Evolutionary conservation across 306 rosid species (phyloP).

Genomic region (Vigna trinervia): DNA sequence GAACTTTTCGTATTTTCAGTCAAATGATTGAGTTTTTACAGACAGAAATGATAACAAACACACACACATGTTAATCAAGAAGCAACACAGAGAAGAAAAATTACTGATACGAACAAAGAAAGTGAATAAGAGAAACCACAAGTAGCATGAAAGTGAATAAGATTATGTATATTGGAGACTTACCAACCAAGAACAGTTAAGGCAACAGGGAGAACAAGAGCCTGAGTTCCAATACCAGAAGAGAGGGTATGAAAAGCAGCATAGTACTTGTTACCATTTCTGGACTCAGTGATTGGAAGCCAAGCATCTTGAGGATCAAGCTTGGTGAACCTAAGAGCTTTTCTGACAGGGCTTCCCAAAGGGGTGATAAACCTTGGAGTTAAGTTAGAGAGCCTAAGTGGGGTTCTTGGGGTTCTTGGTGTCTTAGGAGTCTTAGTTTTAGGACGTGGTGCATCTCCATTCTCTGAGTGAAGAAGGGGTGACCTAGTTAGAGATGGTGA

Average conservation of each 20-base stretch:
- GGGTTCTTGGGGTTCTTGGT: slow-evolving; percentile 52
- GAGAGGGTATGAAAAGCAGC: slow-evolving; percentile 69
- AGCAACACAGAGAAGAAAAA: neutral
- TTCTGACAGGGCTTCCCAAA: slow-evolving; percentile 56
- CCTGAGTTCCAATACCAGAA: slow-evolving; percentile 73
- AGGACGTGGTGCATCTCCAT: slow-evolving; percentile 37
- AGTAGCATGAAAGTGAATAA: neutral
- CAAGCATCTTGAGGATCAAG: slow-evolving; percentile 75
- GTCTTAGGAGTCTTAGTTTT: slow-evolving; percentile 58
- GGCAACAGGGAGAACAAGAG: slow-evolving; percentile 72
- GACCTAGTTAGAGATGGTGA: slow-evolving; percentile 63
- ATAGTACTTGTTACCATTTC: slow-evolving; percentile 64
- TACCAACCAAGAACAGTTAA: slow-evolving; percentile 75
- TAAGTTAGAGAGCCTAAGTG: slow-evolving; percentile 45
- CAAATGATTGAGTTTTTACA: neutral
- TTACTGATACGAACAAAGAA: neutral
- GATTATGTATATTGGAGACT: neutral
- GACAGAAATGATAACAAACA: neutral
- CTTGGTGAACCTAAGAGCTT: slow-evolving; percentile 53
- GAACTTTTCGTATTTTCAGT: neutral
- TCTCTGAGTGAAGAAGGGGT: slow-evolving; percentile 52
- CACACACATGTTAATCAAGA: neutral
- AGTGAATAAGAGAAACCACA: neutral
- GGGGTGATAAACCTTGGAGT: slow-evolving; percentile 62
- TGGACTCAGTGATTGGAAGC: slow-evolving; percentile 75